Base-by-base conservation (phyloP, 345 rosid genomes). In the Lumnitzera littorea region DNA sequence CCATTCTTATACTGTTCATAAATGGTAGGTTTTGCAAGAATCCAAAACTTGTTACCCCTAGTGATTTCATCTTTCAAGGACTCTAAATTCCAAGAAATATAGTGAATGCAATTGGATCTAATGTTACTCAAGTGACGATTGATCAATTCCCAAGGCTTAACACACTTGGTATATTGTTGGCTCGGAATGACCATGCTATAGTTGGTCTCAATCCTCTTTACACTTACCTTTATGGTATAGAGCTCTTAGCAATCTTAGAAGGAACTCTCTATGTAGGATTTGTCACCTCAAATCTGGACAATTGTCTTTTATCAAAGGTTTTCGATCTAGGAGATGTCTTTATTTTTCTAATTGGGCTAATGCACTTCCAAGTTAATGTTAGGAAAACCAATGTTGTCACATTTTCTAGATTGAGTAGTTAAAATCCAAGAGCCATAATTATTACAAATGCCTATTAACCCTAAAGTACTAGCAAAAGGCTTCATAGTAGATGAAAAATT, bases 1-100 rank as follows among this genome's bases (percentile, higher is more conserved):
- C 29, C 46, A n/a, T 25, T 48, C 20, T 24, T 61, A 67, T 52
- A 67, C 74, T 78, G 15, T 78, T 74, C 16, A 56, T 65, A 50
- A 56, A 65, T 15, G 69, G 69, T 11, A 58, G 36, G 57, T 65
- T 65, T 43, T 65, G 69, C 62, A 57, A 57, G 62, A 56, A 65
- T 57, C 69, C 63, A 11, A 65, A 51, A 8, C 62, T 48, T 11
- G 57, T 51, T 46, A 16, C 58, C 0, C 51, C 70, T 8, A 55
- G 60, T 7, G 66, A 67, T 55, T 67, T 67, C 66, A 23, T 60
- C 55, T 48, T 47, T 24, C 17, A 0, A 5, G 66, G 66, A 15
- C 36, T 67, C 24, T 11, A 53, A n/a, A 55, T 0, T 13, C 65
- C 65, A 3, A 58, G 65, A 41, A 67, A 67, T 60, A 60, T 53